Conservation (phyloP, 768 basidiomycete species). For the Xanthoconium stramineum region DNA sequence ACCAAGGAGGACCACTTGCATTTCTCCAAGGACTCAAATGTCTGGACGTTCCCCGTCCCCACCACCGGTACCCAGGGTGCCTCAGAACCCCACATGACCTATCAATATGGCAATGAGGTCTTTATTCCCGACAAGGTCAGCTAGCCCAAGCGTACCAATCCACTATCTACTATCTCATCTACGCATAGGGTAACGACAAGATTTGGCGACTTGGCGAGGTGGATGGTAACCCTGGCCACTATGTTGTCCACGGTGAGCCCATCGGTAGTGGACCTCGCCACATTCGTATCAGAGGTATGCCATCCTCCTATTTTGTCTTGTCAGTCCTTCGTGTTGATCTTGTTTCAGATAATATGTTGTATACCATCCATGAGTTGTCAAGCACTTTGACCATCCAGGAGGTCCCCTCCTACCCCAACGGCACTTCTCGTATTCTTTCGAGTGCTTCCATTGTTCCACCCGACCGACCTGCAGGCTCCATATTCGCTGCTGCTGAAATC, state of each 20-base stretch:
- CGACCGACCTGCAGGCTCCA: conserved; percentile 35
- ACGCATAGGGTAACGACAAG: conserved; percentile 56
- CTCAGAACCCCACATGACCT: conserved; percentile 67
- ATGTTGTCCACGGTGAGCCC: conserved; percentile 55
- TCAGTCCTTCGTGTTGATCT: background rate
- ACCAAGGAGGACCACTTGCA: conserved; percentile 38
- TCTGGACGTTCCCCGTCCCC: conserved; percentile 54
- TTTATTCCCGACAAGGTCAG: conserved; percentile 65
- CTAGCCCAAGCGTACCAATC: background rate
- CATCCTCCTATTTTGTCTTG: background rate
- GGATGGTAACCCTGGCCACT: conserved; percentile 41
- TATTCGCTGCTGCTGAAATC: conserved; percentile 58
- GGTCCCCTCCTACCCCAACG: conserved; percentile 44
- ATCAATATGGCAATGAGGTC: conserved; percentile 53
- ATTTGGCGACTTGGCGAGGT: conserved; percentile 59
- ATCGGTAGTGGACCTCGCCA: conserved; percentile 64
- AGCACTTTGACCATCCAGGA: conserved; percentile 57
- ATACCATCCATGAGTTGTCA: conserved; percentile 53
- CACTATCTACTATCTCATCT: background rate
- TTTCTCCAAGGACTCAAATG: conserved; percentile 33
- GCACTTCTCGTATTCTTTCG: conserved; percentile 48
- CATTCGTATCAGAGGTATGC: conserved; percentile 36
- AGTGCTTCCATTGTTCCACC: conserved; percentile 47
- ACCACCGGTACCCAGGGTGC: conserved; percentile 24
- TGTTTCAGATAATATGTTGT: conserved; percentile 45